Percentiles rank a stretch among this genome's conserved stretches.
Evolutionary conservation across 305 asterid genomes (phyloP).

Genomic region (Fraxinus xanthoxyloides): DNA sequence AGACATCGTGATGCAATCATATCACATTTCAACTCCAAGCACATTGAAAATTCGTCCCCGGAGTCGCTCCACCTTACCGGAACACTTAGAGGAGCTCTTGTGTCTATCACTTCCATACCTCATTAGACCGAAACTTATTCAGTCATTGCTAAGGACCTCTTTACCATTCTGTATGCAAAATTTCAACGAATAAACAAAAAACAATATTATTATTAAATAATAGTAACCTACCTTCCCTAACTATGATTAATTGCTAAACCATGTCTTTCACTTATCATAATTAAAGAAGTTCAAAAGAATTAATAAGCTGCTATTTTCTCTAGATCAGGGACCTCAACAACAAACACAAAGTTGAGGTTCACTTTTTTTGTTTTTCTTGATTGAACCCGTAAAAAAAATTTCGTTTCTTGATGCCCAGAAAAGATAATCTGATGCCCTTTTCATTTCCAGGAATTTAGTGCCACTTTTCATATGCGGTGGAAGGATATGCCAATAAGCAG

Average conservation of each 20-base stretch:
- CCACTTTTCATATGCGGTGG: slow-evolving; percentile 16
- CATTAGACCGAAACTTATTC: too few relatives aligned
- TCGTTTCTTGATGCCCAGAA: slow-evolving; percentile 21
- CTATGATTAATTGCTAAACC: slow-evolving; percentile 41
- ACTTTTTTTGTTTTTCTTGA: slow-evolving; percentile 14
- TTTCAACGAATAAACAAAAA: too few relatives aligned
- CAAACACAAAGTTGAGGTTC: background rate
- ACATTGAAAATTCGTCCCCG: too few relatives aligned
- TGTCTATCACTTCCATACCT: too few relatives aligned
- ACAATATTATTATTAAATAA: too few relatives aligned
- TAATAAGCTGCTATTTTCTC: too few relatives aligned
- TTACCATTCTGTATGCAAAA: too few relatives aligned
- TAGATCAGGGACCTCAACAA: slow-evolving; percentile 13
- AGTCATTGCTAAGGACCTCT: too few relatives aligned
- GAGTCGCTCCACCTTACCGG: too few relatives aligned
- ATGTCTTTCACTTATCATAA: background rate
- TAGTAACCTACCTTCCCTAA: slow-evolving; percentile 5
- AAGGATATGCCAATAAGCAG: slow-evolving; percentile 26
- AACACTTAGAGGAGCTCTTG: too few relatives aligned
- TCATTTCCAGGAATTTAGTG: slow-evolving; percentile 23
- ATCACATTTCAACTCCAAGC: too few relatives aligned
- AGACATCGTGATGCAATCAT: too few relatives aligned
- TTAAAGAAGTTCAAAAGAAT: background rate
- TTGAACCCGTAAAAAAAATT: slow-evolving; percentile 23
- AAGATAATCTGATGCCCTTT: slow-evolving; percentile 14